Evolutionary conservation across 2,329 filamentous ascomycete species (phyloP), one percentile per base, ranked within the genome.

Genomic region (Bipolaris victoriae): DNA sequence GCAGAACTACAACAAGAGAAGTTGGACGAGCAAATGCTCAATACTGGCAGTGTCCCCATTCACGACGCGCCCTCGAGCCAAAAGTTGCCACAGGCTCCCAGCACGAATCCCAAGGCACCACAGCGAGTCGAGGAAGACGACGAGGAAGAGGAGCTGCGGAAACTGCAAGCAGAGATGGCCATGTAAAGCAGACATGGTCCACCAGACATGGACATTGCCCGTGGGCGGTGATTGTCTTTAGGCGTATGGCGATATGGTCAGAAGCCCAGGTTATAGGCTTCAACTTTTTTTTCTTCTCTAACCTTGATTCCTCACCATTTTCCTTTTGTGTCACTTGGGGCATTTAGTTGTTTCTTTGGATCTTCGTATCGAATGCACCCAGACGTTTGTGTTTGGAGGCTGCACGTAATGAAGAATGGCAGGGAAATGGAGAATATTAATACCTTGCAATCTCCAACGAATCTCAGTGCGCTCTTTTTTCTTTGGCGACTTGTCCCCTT

Each of bases 81-180:
- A 90, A 84, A 87, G 70, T 82, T 97, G 82, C 93, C 93, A 13
- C 83, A 86, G 33, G 90, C 88, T 33, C 87, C 87, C 22, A 90
- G 87, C 70, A 85, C 87, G 76, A 90, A 93, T 40, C 56, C 66
- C 52, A 66, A 66, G 57, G 66, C 72, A 53, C 49, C 60, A 5
- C 61, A 62, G 51, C 44, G 62, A 37, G 61, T 67, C 13, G 88
- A 90, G 74, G 92, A 97, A 77, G 93, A 97, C 77, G 94, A 98
- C 83, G 95, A 98, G 75, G 94, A 98, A 78, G 94, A 89, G 70
- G 94, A 98, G 81, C 82, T 98, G 73, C 87, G 90, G 78, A 97
- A 95, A 80, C 79, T 99, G 67, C 92, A 96, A 76, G 93, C 92
- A 35, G 94, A 97, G 79, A 98, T 98, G 94, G 93, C 93, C 64